Base-by-base conservation (phyloP, 257 asterid genomes). In the Coffea canephora region DNA sequence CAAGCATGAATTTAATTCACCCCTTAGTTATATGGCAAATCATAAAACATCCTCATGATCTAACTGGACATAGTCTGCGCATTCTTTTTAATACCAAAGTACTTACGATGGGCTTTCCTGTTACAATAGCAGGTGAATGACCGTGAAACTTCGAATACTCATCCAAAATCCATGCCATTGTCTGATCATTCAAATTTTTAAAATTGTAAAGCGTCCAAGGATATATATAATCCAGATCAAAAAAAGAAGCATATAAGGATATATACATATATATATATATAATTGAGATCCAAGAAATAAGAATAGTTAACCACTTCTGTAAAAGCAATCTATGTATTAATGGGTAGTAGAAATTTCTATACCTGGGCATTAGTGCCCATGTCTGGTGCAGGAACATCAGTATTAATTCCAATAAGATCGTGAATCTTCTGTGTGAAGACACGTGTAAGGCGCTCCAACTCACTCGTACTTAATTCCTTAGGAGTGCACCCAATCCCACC, bases 351-450 rank as follows among this genome's bases (percentile, higher is more conserved):
- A 59, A 7, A 78, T 46, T 82, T 55, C 36, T 27, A 55, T 52
- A 96, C 99, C 97, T 95, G 99, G 67, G 98, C 86, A 86, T 96
- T 96, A 64, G 99, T 92, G 61, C 99, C 99, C 99, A 96, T 92
- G 82, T 96, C 99, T 3, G 99, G 99, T 78, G 98, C 99, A 16
- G 99, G 98, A 71, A 92, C 99, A 70, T 95, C 99, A 8, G 91
- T 90, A 71, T 96, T 89, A 76, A 96, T 85, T 80, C 98, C 99
- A 48, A 96, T 92, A 75, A 96, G 97, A 82, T 96, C 99, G 27
- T 92, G 99, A 77, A 96, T 92, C 81, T 93, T 96, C 84, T 95
- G 98, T 0, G 98, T 93, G 90, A 95, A 95, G 84, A 94, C 97
- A 36, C 97, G 99, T 1, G 98, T 96, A 71, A 96, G 98, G 49